These are phyloP conservation scores for Eucalyptus pauciflora DNA, from an alignment of 345 rosid species.

Conservation along the genomic window DNA sequence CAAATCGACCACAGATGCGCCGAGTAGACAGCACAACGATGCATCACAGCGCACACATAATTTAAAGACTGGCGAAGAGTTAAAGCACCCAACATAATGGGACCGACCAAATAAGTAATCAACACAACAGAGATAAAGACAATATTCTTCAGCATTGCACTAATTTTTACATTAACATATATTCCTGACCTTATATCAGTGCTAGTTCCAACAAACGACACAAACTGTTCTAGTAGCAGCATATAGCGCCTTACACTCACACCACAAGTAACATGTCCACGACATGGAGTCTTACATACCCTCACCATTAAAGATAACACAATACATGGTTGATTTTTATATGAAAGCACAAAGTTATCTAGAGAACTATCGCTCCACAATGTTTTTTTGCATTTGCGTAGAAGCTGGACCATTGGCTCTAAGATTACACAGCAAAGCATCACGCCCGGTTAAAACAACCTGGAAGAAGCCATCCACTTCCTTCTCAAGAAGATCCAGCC, in stretches of 20 bases:
- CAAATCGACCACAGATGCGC: neutral
- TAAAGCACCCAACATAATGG: neutral
- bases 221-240: neutral
- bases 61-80: neutral
- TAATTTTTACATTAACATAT: neutral
- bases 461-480: constrained; percentile 77
- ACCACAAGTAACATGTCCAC: neutral
- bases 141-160: neutral
- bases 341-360: neutral
- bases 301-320: neutral
- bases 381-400: constrained; percentile 11
- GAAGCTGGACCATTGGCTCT: constrained; percentile 26
- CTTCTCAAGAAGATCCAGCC: constrained; percentile 51
- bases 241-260: neutral
- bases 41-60: neutral
- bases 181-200: neutral
- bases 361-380: constrained; percentile 8
- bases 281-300: neutral
- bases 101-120: neutral
- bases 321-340: neutral
- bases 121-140: neutral
- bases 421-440: constrained; percentile 76
- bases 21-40: neutral
- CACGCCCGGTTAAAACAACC: constrained; percentile 63
- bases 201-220: neutral